Evolutionary conservation across 139 green algal species (phyloP).

Genomic region (Coelastrella sp.): DNA sequence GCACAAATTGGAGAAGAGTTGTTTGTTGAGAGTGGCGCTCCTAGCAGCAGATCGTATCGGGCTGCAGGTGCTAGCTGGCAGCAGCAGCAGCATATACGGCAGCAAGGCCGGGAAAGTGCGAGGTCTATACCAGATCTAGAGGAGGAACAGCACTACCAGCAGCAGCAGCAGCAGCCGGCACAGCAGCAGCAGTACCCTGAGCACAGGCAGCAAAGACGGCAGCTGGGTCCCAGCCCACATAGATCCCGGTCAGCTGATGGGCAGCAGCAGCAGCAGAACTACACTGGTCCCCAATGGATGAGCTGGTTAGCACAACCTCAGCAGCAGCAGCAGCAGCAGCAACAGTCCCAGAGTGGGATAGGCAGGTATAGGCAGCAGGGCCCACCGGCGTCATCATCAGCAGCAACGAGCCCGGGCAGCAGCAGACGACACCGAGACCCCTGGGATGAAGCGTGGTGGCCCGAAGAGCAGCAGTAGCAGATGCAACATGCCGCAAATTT

Average conservation of each 20-base stretch:
- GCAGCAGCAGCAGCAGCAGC: not conserved
- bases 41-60: not conserved
- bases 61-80: not conserved
- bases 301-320: not conserved
- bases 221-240: not conserved
- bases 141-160: not conserved
- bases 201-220: not conserved
- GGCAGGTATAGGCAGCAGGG: not conserved
- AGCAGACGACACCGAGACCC: not conserved
- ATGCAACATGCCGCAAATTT: too few species aligned
- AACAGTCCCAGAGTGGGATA: not conserved
- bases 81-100: conserved; percentile 21
- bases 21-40: not conserved
- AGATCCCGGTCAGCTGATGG: not conserved
- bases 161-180: not conserved
- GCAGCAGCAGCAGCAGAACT: conserved; percentile 19
- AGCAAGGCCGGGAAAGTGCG: not conserved
- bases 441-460: conserved; percentile 25
- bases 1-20: not conserved
- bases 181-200: not conserved
- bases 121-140: not conserved
- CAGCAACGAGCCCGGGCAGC: not conserved
- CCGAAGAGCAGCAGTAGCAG: conserved; percentile 1
- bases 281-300: not conserved
- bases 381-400: not conserved